phyloP scores from a whole-genome alignment of 305 asterid genomes.

The Withania somnifera region DNA sequence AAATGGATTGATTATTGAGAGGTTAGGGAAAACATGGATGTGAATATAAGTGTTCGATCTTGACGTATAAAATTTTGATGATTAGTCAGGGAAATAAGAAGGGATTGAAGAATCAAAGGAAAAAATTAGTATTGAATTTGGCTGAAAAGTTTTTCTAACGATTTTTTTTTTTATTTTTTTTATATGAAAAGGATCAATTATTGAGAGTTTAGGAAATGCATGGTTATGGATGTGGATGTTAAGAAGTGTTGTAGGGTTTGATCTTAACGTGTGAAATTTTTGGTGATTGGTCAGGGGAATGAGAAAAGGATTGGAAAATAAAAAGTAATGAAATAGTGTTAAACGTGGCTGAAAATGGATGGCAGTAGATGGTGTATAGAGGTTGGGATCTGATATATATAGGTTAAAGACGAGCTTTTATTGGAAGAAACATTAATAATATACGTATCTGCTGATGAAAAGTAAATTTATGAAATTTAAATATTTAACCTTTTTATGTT shows the following conservation, averaged over 20 bases:
- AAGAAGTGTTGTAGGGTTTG: not conserved
- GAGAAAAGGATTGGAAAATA: not conserved
- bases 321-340: fast-evolving
- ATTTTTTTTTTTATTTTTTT: not conserved
- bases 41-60: too few relatives aligned
- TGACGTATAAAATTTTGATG: too few relatives aligned
- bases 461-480: too few relatives aligned
- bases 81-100: too few relatives aligned
- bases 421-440: not conserved
- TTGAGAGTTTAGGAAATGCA: not conserved
- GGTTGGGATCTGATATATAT: not conserved
- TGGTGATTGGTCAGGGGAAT: not conserved
- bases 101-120: too few relatives aligned
- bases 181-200: not conserved
- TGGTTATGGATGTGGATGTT: not conserved
- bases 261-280: not conserved
- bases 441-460: not conserved
- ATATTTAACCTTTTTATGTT: too few relatives aligned
- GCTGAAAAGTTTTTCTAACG: not conserved
- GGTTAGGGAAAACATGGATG: too few relatives aligned
- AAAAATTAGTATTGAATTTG: too few relatives aligned
- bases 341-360: not conserved
- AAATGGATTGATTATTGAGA: too few relatives aligned
- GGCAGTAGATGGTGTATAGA: not conserved
- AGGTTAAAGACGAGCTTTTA: not conserved